phyloP scores from a whole-genome alignment of 1,139 yeast species.

The Hyphopichia khmerensis region DNA sequence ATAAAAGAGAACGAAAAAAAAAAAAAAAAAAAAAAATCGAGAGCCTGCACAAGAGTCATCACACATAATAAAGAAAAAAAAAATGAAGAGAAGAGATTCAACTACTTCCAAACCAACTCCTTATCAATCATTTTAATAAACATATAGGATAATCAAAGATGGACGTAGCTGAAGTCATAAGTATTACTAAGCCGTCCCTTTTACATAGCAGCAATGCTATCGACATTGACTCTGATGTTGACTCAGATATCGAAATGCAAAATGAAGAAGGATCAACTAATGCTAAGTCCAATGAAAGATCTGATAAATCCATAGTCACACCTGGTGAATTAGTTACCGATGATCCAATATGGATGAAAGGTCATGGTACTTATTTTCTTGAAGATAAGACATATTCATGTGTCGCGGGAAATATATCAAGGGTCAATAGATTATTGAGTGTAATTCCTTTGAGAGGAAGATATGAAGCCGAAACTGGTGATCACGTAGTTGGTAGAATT shows the following conservation, averaged over 20 bases:
- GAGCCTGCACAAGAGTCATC: conserved; percentile 2
- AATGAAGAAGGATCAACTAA: conserved; percentile 19
- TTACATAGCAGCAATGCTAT: conserved; percentile 10
- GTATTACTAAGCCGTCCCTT: conserved; percentile 32
- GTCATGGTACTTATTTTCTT: conserved; percentile 90
- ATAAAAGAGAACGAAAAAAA: not conserved
- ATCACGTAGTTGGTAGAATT: conserved; percentile 90
- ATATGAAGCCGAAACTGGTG: conserved; percentile 93
- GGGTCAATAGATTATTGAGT: conserved; percentile 83
- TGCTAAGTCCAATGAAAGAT: conserved; percentile 26
- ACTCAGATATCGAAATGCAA: conserved; percentile 32
- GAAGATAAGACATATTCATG: conserved; percentile 77
- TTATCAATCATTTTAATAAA: not conserved
- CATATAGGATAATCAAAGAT: conserved; percentile 6
- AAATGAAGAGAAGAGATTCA: not conserved
- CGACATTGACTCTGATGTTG: conserved; percentile 12
- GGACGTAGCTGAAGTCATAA: conserved; percentile 34
- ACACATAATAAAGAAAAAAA: not conserved
- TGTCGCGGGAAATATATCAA: conserved; percentile 85
- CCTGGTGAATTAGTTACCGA: conserved; percentile 98
- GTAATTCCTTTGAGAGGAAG: conserved; percentile 86
- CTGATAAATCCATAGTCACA: conserved; percentile 52
- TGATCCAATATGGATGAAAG: conserved; percentile 98
- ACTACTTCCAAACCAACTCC: not conserved
- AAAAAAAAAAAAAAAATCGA: conserved; percentile 1